Conservation (phyloP, 208 protist species). For the Acanthamoeba royreba region DNA sequence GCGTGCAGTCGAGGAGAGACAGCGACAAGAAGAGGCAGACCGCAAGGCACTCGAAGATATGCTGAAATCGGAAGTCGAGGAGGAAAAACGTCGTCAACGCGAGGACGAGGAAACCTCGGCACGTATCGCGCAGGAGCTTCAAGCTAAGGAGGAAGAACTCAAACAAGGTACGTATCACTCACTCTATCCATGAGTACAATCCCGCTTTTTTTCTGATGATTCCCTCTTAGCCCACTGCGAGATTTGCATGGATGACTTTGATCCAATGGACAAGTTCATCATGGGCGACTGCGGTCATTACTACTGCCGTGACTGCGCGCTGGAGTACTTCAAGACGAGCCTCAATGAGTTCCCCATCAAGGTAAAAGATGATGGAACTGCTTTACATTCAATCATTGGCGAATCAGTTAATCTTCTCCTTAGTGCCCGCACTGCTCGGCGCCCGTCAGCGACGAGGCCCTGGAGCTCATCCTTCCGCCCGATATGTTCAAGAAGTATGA, state of each 20-base stretch:
- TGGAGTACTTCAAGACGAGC: not conserved
- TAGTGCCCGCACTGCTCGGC: not conserved
- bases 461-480: conserved; percentile 10
- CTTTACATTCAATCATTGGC: not conserved
- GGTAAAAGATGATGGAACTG: not conserved
- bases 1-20: not conserved
- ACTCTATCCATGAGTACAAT: not conserved
- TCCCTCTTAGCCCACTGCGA: not conserved
- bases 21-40: not conserved
- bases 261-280: conserved; percentile 42
- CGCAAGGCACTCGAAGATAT: not conserved
- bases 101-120: not conserved
- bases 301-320: conserved; percentile 30
- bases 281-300: conserved; percentile 16
- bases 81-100: not conserved
- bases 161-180: not conserved
- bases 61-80: not conserved
- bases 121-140: not conserved
- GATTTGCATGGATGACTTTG: conserved; percentile 33
- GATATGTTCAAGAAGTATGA: conserved; percentile 28
- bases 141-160: conserved; percentile 33
- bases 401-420: no score
- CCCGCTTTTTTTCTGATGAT: not conserved
- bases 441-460: conserved; percentile 3
- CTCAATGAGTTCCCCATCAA: conserved; percentile 38